Conservation (phyloP, 2,329 filamentous ascomycete species). For the Capronia epimyces region DNA sequence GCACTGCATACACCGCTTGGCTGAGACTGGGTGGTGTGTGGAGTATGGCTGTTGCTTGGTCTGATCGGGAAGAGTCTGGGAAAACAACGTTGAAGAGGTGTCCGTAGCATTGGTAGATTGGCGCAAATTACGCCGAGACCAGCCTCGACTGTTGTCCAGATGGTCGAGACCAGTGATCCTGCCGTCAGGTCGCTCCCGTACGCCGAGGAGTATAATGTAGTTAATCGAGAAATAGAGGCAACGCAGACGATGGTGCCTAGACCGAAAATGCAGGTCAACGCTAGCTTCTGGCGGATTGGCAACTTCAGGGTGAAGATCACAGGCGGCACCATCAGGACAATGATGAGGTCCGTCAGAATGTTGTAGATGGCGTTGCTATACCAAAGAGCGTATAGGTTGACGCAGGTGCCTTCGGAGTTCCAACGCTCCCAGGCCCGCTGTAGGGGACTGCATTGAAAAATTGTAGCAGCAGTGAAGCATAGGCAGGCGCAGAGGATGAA, state of each 20-base stretch:
- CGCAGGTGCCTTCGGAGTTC: conserved; percentile 5
- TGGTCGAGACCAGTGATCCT: conserved; percentile 32
- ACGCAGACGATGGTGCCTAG: conserved; percentile 30
- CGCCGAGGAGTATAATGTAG: conserved; percentile 32
- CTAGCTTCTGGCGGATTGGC: conserved; percentile 44
- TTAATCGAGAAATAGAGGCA: conserved; percentile 33
- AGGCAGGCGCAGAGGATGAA: conserved; percentile 46
- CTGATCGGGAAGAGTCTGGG: conserved; percentile 19
- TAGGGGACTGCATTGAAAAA: conserved; percentile 50
- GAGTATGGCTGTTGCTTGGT: conserved; percentile 9
- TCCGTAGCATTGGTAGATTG: conserved; percentile 37
- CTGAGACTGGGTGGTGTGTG: conserved; percentile 5
- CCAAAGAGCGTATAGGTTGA: conserved; percentile 39
- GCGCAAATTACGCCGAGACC: conserved; percentile 38
- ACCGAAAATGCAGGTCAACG: conserved; percentile 41
- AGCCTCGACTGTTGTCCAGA: conserved; percentile 38
- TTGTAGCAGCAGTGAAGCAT: conserved; percentile 43
- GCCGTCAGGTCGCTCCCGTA: conserved; percentile 27
- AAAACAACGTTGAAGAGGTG: conserved; percentile 29
- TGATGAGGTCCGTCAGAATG: conserved; percentile 35
- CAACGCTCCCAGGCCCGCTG: conserved; percentile 42
- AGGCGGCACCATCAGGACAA: conserved; percentile 35
- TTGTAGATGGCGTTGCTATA: conserved; percentile 43
- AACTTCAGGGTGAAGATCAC: conserved; percentile 33
- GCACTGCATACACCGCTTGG: conserved; percentile 3